Evolutionary conservation across 1,284 basidiomycete genomes (phyloP), one percentile per base, ranked within the genome.

Genomic region (Tilletia indica): DNA sequence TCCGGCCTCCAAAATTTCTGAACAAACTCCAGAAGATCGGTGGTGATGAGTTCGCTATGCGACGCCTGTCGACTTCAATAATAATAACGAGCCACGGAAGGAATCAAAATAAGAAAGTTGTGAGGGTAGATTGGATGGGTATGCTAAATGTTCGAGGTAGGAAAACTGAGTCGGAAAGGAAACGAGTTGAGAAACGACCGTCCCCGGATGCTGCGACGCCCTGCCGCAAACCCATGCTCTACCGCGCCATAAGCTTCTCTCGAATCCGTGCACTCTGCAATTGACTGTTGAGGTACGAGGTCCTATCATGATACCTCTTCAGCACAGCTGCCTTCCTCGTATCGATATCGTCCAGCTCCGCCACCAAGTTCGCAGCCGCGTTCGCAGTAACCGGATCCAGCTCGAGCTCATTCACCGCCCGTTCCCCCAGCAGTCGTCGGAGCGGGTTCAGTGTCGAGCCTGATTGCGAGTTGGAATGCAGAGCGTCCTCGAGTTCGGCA

Each of bases 281-380:
- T 49, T 77, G 76, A 74, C 79, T 80, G 45, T 75, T 71, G 48
- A 80, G 67, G 58, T 77, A 79, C 12, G 70, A 73, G 3, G 76
- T 72, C 25, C 79, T 71, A 14, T 79, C 79, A 38, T 76, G 72
- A 51, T 80, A 80, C 12, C 78, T 69, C 58, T 73, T 77, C 54
- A 76, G 69, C 4, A 80, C 75, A 2, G 75, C 75, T 2, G 70
- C 68, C 14, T 70, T 72, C 47, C 78, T 71, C 8, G 67, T 49
- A 49, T 71, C 71, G 51, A 78, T 70, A 63, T 72, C 71, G 11
- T 51, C 56, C 1, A 80, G 73, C 58, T 78, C 75, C 8, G 66
- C 39, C n/a, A 71, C 68, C n/a, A 80, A 58, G 16, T 39, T 68
- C 38, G 63, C 68, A 1, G 70, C 36, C 42, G 75, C 61, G 3